phyloP scores from a whole-genome alignment of 163 green algal genomes.

The Coccomyxa subellipsoidea region DNA sequence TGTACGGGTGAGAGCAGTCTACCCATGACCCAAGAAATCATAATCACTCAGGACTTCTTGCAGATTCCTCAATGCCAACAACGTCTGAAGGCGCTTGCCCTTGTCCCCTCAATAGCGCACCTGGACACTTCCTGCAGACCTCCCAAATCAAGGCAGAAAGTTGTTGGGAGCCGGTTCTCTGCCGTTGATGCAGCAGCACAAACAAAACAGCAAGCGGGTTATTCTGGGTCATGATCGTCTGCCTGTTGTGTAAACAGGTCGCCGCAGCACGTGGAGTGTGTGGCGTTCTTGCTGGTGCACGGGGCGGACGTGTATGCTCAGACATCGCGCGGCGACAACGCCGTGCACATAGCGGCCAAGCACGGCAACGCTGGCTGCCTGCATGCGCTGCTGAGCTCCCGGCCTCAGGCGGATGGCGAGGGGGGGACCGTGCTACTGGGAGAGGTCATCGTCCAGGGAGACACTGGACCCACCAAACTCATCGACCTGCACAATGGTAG shows the following conservation, averaged over 20 bases:
- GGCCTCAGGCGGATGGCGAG: not conserved
- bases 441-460: not conserved
- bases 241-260: conserved; percentile 20
- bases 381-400: conserved; percentile 14
- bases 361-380: conserved; percentile 10
- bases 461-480: conserved; percentile 12
- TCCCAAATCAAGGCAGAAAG: too few relatives aligned
- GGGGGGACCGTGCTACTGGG: not conserved
- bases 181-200: too few relatives aligned
- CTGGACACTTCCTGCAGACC: too few relatives aligned
- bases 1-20: conserved; percentile 20
- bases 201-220: too few relatives aligned
- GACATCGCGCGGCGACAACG: conserved; percentile 26
- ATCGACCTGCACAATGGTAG: conserved; percentile 23
- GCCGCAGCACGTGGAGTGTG: conserved; percentile 20
- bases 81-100: too few relatives aligned
- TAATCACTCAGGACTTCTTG: too few relatives aligned
- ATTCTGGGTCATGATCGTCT: too few relatives aligned
- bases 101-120: too few relatives aligned
- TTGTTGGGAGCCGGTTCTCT: too few relatives aligned
- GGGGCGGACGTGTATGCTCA: conserved; percentile 22
- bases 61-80: too few relatives aligned
- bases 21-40: too few relatives aligned
- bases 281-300: conserved; percentile 25
- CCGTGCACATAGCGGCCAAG: conserved; percentile 31